Evolutionary conservation across 2,329 filamentous ascomycete species (phyloP).

Genomic region (Colletotrichum paranaense): DNA sequence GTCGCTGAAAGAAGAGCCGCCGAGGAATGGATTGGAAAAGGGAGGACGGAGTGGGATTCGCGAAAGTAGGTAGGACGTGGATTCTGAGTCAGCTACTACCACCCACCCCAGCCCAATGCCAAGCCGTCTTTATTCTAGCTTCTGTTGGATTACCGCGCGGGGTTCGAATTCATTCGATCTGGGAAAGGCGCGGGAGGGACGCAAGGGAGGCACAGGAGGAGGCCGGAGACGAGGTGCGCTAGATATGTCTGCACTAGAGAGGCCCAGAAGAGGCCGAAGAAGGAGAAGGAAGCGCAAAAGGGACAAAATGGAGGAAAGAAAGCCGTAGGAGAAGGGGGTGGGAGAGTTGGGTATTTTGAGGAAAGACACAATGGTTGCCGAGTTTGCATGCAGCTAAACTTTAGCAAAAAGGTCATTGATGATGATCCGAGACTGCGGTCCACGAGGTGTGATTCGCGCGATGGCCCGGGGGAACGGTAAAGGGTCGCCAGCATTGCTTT

Average conservation of each 20-base stretch:
- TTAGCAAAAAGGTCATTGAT: constrained; percentile 9
- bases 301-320: neutral
- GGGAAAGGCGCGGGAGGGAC: neutral
- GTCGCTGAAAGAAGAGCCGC: neutral
- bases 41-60: neutral
- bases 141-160: neutral
- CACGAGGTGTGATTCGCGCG: constrained; percentile 9
- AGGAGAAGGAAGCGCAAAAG: neutral
- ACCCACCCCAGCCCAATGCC: constrained; percentile 13
- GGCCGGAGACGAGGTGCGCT: neutral
- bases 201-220: neutral
- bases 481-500: neutral
- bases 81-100: constrained; percentile 30
- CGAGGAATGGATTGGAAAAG: neutral
- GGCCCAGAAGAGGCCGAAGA: neutral
- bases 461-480: neutral
- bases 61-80: neutral
- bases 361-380: neutral
- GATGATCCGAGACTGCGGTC: constrained; percentile 21
- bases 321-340: neutral
- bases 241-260: neutral
- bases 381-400: constrained; percentile 18
- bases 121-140: constrained; percentile 20
- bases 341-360: neutral
- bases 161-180: neutral